A percentile compares a stretch with the other conserved stretches of the same genome.
Evolutionary conservation across 192 early-diverging fungal genomes (phyloP).

Genomic region (Spinellus fusiger): DNA sequence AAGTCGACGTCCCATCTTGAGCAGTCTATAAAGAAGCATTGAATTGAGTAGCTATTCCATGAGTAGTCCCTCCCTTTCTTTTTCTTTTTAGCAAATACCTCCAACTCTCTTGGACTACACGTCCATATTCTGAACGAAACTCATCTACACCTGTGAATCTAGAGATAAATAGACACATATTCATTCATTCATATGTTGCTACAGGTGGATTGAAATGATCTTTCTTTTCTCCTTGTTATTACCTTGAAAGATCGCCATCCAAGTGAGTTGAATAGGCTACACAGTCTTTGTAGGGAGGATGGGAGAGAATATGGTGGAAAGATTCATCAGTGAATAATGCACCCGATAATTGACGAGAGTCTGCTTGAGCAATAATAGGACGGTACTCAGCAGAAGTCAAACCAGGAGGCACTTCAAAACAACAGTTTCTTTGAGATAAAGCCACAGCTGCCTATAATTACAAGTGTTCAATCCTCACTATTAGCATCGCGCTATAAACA

Average conservation of each 20-base stretch:
- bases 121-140: conserved; percentile 70
- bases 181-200: background rate
- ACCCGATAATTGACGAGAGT: conserved; percentile 63
- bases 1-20: conserved; percentile 63
- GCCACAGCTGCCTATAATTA: conserved; percentile 66
- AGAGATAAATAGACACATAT: background rate
- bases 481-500: no score
- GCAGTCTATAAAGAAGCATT: conserved; percentile 41
- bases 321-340: conserved; percentile 64
- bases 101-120: conserved; percentile 68
- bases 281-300: conserved; percentile 95
- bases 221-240: background rate
- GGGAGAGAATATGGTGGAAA: conserved; percentile 86
- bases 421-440: conserved; percentile 80
- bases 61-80: background rate
- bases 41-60: background rate
- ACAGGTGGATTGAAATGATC: background rate
- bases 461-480: no score
- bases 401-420: conserved; percentile 67
- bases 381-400: conserved; percentile 69
- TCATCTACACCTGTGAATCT: conserved; percentile 70
- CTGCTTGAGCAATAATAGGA: conserved; percentile 77
- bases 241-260: conserved; percentile 76
- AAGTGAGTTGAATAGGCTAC: conserved; percentile 81
- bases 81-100: conserved; percentile 32